Percentiles rank a stretch among this genome's conserved stretches.
Evolutionary conservation across 257 asterid species (phyloP).

Genomic region (Oldenlandia corymbosa): DNA sequence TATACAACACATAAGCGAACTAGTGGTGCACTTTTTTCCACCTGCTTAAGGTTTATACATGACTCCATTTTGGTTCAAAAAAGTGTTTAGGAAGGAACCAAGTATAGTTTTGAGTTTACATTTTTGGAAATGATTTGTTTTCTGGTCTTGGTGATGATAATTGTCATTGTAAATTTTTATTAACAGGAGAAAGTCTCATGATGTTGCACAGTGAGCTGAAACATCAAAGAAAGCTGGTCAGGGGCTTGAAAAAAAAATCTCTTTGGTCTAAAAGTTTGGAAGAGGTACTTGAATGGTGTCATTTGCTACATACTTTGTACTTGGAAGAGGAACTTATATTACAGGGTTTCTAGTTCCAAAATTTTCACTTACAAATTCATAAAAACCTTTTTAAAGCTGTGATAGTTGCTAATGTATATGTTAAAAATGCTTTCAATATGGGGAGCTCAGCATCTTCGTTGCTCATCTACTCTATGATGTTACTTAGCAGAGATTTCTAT

Average conservation of each 20-base stretch:
- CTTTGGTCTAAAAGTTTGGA: constrained; percentile 95
- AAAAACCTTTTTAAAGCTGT: neutral
- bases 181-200: constrained; percentile 70
- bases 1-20: no score
- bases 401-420: neutral
- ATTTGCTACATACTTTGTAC: neutral
- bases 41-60: no score
- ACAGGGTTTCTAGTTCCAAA: neutral
- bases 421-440: no score
- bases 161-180: neutral
- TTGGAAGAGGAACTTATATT: neutral
- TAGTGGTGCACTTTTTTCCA: no score
- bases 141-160: neutral
- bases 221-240: constrained; percentile 83
- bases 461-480: constrained; percentile 4
- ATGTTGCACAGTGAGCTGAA: constrained; percentile 82
- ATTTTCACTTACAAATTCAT: neutral
- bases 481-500: constrained; percentile 3
- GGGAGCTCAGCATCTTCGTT: constrained; percentile 1
- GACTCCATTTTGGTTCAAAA: no score
- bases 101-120: no score
- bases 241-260: constrained; percentile 90
- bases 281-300: constrained; percentile 55
- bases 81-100: no score
- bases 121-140: neutral